Conservation (phyloP, 768 basidiomycete genomes). For the Pleurotus giganteus region DNA sequence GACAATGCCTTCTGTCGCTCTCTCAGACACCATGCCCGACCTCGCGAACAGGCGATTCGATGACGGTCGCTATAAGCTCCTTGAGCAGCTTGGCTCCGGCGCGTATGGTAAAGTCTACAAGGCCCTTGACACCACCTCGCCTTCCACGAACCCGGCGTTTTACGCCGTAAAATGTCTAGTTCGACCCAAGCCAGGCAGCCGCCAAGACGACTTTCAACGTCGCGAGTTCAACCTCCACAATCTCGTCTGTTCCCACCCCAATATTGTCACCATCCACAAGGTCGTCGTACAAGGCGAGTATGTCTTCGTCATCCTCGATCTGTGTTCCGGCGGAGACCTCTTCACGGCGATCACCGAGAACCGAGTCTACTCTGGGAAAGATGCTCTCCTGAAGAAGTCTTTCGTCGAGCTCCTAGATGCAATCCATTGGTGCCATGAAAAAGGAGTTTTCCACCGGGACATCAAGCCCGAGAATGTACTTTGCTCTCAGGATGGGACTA, state of each 20-base stretch:
- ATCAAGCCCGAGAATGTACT: constrained; percentile 86
- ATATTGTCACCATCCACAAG: constrained; percentile 69
- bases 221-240: constrained; percentile 68
- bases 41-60: constrained; percentile 52
- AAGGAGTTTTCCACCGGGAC: constrained; percentile 79
- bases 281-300: constrained; percentile 57
- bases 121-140: constrained; percentile 51
- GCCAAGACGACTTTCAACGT: constrained; percentile 56
- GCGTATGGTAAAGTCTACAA: constrained; percentile 79
- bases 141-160: constrained; percentile 35
- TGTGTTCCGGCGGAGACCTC: constrained; percentile 62
- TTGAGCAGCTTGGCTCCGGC: constrained; percentile 66
- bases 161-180: constrained; percentile 79
- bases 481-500: constrained; percentile 47
- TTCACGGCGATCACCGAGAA: constrained; percentile 66
- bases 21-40: constrained; percentile 45
- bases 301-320: constrained; percentile 67
- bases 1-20: constrained; percentile 38
- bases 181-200: constrained; percentile 50
- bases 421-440: constrained; percentile 68
- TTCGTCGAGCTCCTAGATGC: constrained; percentile 84
- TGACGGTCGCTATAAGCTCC: constrained; percentile 58
- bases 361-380: constrained; percentile 53
- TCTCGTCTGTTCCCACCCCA: constrained; percentile 50
- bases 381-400: constrained; percentile 57